Evolutionary conservation across 2,329 filamentous ascomycete species (phyloP).

Genomic region (Xylariaceae sp.): DNA sequence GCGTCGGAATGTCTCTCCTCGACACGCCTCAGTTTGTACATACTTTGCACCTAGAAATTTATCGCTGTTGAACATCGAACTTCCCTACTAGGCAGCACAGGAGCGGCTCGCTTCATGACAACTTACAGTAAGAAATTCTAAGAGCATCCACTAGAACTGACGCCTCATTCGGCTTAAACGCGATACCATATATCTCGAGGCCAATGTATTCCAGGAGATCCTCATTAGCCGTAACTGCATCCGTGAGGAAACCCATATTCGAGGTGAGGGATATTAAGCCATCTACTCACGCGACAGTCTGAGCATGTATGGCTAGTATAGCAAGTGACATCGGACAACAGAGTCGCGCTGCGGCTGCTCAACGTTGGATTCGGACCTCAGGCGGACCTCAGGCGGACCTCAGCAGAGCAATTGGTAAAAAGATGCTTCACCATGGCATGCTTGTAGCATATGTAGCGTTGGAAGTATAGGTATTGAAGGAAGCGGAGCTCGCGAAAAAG

Average conservation of each 20-base stretch:
- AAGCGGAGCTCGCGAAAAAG: constrained; percentile 39
- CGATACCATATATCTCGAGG: constrained; percentile 51
- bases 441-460: constrained; percentile 48
- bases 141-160: constrained; percentile 56
- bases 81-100: neutral
- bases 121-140: constrained; percentile 54
- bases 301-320: constrained; percentile 40
- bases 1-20: constrained; percentile 44
- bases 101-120: neutral
- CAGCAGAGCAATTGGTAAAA: neutral
- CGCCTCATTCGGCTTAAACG: constrained; percentile 51
- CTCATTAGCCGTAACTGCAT: constrained; percentile 14
- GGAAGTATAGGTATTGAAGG: constrained; percentile 42
- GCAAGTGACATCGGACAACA: constrained; percentile 49
- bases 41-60: constrained; percentile 42
- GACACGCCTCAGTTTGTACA: constrained; percentile 36
- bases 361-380: neutral
- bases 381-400: too few relatives aligned
- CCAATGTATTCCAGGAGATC: constrained; percentile 46
- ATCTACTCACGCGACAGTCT: constrained; percentile 10
- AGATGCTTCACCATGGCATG: constrained; percentile 50
- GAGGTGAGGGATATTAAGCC: constrained; percentile 12
- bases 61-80: neutral
- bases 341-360: constrained; percentile 50
- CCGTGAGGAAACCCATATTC: neutral